Conservation (phyloP, 768 basidiomycete genomes). For the Tylopilus rubrobrunneus region DNA sequence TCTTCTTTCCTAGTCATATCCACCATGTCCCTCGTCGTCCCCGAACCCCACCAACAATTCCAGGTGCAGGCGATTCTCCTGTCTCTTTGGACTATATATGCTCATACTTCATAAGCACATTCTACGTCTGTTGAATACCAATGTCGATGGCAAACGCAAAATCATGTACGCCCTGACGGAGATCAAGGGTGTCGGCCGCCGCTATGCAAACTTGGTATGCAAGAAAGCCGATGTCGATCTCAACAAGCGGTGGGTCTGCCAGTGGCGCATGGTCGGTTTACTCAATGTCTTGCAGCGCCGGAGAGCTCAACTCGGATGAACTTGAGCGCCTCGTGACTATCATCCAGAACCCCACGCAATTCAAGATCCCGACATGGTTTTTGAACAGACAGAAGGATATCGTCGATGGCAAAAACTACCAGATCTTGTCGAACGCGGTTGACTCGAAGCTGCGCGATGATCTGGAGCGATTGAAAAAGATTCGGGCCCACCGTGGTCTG, state of each 20-base stretch:
- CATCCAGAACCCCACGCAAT: constrained; percentile 98
- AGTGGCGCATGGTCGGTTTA: neutral
- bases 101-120: constrained; percentile 69
- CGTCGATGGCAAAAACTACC: constrained; percentile 93
- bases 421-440: constrained; percentile 93
- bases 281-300: constrained; percentile 59
- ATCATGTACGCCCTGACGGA: constrained; percentile 99
- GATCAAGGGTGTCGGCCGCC: constrained; percentile 99
- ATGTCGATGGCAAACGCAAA: constrained; percentile 99
- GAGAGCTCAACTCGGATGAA: constrained; percentile 99
- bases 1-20: constrained; percentile 1
- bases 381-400: constrained; percentile 99
- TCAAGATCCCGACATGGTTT: constrained; percentile 99
- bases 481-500: constrained; percentile 92
- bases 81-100: neutral
- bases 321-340: constrained; percentile 98
- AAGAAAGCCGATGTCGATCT: constrained; percentile 99
- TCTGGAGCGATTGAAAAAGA: constrained; percentile 98
- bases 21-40: constrained; percentile 94
- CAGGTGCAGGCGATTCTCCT: constrained; percentile 51
- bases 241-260: constrained; percentile 83
- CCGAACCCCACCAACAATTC: constrained; percentile 93
- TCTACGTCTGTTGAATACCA: constrained; percentile 97
- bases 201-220: constrained; percentile 98
- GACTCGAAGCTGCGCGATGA: constrained; percentile 99